Base-by-base conservation (phyloP, 2,329 filamentous ascomycete genomes). In the Paecilomyces dactylethromorphus region DNA sequence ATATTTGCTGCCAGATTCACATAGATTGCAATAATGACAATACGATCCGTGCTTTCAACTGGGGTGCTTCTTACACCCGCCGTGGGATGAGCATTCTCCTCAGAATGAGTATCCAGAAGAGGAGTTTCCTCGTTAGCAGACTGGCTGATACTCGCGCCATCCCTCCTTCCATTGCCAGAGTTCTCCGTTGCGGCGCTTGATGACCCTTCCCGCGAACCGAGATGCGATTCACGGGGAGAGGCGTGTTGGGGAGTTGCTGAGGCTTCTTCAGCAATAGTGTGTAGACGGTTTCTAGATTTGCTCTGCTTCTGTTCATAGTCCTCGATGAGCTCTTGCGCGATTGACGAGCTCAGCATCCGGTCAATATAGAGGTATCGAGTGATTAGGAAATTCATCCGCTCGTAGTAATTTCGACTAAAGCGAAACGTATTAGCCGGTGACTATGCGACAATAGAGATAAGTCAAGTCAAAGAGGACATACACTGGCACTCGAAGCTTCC, bases 281-380 rank as follows among this genome's bases (percentile, higher is more conserved):
- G 80, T 1, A 91, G 89, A 6, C 60, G 54, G 24, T 59, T 91
- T 82, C 64, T 86, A 83, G 59, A 84, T 15, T 69, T 54, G 79
- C 77, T 54, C 84, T 81, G 24, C 80, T 80, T 45, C 63, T 88
- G 79, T 63, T 87, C 87, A 74, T 96, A 97, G 74, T 97, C 92
- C 69, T 95, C 92, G 59, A 97, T 86, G 52, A 97, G 80, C 67
- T 93, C 88, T 69, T 96, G 92, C 1, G 92, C 92, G n/a, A 96
- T 84, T 31, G 91, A 92, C 8, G 91, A 96, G 75, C 96, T 92
- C 61, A 97, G 82, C 58, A 97, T 80, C 56, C 88, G 85, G 75
- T 97, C 93, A 66, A 97, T 96, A 72, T 95, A 97, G 63, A 95
- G 81, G 72, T 97, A 97, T 71, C 96, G 89, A 72, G 94, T 90